Base-by-base conservation (phyloP, 192 early-diverging fungal genomes). In the Geranomyces variabilis region DNA sequence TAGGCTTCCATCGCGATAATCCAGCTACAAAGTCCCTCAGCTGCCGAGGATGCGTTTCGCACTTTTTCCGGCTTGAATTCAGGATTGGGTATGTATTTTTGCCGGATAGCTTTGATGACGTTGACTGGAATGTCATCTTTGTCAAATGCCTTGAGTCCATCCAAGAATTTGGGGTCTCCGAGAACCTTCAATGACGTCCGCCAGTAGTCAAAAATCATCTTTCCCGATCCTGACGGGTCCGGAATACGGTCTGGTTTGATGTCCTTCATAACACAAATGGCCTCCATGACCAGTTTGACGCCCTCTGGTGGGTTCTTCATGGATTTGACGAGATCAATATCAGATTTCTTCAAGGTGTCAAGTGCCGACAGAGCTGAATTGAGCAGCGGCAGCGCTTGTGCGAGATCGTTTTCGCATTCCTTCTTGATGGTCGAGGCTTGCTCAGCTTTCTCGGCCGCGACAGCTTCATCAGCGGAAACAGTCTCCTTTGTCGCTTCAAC, bases 281-380 rank as follows among this genome's bases (percentile, higher is more conserved):
- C 83, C 67, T 88, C 86, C 85, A 88, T 87, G 30, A 88, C 86
- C 34, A 88, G 72, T 56, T 88, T 88, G 0, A 88, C 86, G 21
- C 86, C 86, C 43, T 80, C 85, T 12, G 86, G 86, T 17, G 86
- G 86, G 76, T 88, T 88, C 70, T 88, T 88, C 86, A 88, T 88
- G 10, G 80, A 78, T 66, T 88, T 88, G 9, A 88, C 86, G 22
- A 86, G 67, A 75, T 88, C 86, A 63, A 88, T 88, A 66, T 88
- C 86, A 22, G 68, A 75, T 70, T 88, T 88, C 57, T 88, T 88
- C 31, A 88, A 61, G 8, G 86, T 88, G 61, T 88, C 86, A 55
- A 88, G 68, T 36, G 86, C 86, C 24, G 80, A 55, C 17, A 88
- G 74, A 3, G 86, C 86, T 14, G 84, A 69, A 64, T 88, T 88